Evolutionary conservation across 2,329 filamentous ascomycete genomes (phyloP).

Genomic region (Fusarium secorum): DNA sequence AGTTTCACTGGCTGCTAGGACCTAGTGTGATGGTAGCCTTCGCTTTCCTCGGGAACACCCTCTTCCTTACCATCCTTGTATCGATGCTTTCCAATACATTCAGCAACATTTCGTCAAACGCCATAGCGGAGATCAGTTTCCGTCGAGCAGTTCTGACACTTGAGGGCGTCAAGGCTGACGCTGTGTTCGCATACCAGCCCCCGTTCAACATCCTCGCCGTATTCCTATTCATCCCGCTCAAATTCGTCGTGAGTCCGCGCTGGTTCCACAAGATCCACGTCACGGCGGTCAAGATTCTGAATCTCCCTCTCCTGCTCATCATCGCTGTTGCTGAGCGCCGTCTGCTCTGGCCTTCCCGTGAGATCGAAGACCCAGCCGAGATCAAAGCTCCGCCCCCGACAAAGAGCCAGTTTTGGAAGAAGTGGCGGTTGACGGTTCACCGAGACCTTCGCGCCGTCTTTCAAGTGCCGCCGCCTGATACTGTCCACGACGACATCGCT

Average conservation of each 20-base stretch:
- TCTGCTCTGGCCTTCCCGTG: conserved; percentile 64
- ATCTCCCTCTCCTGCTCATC: conserved; percentile 75
- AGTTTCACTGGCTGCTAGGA: conserved; percentile 82
- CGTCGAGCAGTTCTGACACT: conserved; percentile 82
- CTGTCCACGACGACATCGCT: conserved; percentile 63
- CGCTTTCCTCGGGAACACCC: conserved; percentile 84
- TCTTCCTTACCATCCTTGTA: conserved; percentile 88
- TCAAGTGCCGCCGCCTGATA: conserved; percentile 72
- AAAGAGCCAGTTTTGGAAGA: conserved; percentile 68
- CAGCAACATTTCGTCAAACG: conserved; percentile 77
- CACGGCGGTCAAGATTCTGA: conserved; percentile 74
- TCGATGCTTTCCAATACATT: conserved; percentile 89
- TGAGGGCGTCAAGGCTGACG: conserved; percentile 85
- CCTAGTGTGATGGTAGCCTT: conserved; percentile 84
- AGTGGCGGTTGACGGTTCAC: conserved; percentile 73
- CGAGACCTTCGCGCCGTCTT: conserved; percentile 78
- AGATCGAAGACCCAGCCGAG: conserved; percentile 20
- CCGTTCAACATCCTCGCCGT: conserved; percentile 85
- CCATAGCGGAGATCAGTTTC: conserved; percentile 84
- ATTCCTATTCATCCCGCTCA: conserved; percentile 76
- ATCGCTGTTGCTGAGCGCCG: conserved; percentile 76
- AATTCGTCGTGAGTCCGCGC: conserved; percentile 77
- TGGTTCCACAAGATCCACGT: conserved; percentile 95
- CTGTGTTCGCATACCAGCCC: conserved; percentile 82
- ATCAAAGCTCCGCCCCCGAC: conserved; percentile 36